phyloP scores from a whole-genome alignment of 1,139 yeast species.

The Taphrina betulina region DNA sequence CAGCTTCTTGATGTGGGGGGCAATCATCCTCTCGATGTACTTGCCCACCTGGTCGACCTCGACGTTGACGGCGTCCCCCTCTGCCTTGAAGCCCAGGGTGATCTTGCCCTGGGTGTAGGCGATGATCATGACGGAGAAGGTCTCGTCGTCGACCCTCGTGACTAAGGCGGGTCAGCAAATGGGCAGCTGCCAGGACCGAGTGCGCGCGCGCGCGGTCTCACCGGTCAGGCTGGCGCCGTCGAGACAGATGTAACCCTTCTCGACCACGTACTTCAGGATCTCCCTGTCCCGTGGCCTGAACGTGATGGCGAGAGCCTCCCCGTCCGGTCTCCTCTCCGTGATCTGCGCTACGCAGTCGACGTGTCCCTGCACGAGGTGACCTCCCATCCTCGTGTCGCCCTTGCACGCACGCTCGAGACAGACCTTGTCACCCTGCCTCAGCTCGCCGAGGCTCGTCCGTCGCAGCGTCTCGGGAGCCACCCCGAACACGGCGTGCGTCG shows the following conservation, averaged over 20 bases:
- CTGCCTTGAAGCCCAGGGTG: conserved; percentile 55
- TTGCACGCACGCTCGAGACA: conserved; percentile 89
- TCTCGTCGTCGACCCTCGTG: conserved; percentile 55
- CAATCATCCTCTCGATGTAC: conserved; percentile 81
- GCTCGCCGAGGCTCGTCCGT: conserved; percentile 68
- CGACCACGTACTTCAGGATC: conserved; percentile 48
- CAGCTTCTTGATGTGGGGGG: conserved; percentile 51
- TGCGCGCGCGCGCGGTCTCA: conserved; percentile 48
- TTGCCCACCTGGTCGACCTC: conserved; percentile 96
- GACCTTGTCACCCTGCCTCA: conserved; percentile 60
- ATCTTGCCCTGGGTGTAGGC: conserved; percentile 87
- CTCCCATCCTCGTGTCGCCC: conserved; percentile 84
- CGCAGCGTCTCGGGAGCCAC: conserved; percentile 89
- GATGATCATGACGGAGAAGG: conserved; percentile 84
- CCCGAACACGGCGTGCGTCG: conserved; percentile 74
- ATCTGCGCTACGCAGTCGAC: conserved; percentile 85
- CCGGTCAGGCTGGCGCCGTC: conserved; percentile 96
- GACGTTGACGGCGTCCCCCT: conserved; percentile 72
- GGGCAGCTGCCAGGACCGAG: too few species aligned
- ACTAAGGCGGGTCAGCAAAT: too few species aligned
- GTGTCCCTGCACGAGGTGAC: conserved; percentile 97
- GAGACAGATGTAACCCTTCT: conserved; percentile 72
- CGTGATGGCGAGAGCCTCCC: conserved; percentile 73
- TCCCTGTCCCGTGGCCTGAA: conserved; percentile 67
- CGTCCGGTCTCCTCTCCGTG: conserved; percentile 57